Evolutionary conservation across 2,329 filamentous ascomycete genomes (phyloP).

Genomic region (Helotiales sp.): DNA sequence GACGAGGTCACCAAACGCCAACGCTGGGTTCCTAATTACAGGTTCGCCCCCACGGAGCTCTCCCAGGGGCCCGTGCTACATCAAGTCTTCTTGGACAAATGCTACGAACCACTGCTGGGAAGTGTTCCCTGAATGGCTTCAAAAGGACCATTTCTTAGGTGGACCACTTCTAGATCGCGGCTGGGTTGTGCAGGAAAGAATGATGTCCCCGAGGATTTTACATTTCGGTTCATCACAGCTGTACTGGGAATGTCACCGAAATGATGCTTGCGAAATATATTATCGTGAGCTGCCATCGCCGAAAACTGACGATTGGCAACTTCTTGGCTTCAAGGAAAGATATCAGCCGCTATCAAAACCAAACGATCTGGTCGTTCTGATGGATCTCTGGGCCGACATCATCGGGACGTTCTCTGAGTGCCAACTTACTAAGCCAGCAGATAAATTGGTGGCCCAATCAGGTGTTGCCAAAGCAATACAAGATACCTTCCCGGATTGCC

Average conservation of each 20-base stretch:
- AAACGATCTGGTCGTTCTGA: too few relatives aligned
- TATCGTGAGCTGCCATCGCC: not conserved
- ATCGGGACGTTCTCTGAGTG: not conserved
- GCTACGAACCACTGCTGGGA: not conserved
- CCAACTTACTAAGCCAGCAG: not conserved
- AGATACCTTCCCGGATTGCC: not conserved
- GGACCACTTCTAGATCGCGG: conserved; percentile 11
- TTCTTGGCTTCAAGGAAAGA: too few relatives aligned
- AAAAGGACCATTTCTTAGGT: not conserved
- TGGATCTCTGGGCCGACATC: not conserved
- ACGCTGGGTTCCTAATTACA: not conserved
- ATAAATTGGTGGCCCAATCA: conserved; percentile 7
- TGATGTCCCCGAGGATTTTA: conserved; percentile 5
- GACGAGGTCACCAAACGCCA: not conserved
- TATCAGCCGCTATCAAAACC: too few relatives aligned
- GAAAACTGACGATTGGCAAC: too few relatives aligned
- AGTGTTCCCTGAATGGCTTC: not conserved
- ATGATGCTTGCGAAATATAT: conserved; percentile 3
- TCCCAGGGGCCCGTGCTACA: not conserved
- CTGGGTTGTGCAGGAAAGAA: conserved; percentile 15
- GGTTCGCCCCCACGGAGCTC: not conserved
- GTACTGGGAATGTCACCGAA: conserved; percentile 47
- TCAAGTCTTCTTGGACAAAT: not conserved
- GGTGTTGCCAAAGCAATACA: conserved; percentile 1
- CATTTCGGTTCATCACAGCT: conserved; percentile 12